Base-by-base conservation (phyloP, 305 asterid species). In the Ilex paraguariensis region DNA sequence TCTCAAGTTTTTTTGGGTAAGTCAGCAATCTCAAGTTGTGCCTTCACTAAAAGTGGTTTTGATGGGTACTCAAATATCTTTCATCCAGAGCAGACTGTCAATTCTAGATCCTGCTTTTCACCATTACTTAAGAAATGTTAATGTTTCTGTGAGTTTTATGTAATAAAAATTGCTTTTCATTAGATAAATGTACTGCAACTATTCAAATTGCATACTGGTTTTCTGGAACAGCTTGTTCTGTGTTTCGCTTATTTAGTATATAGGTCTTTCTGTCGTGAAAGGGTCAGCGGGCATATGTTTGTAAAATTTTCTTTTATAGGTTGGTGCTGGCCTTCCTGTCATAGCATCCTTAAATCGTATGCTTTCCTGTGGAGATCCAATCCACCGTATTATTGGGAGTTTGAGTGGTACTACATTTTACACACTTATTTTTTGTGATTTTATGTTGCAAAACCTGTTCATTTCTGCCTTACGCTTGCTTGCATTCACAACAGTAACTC, bases 281-380 rank as follows among this genome's bases (percentile, higher is more conserved):
- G 17, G 65, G 45, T 42, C 6, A 45, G 56, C 36, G 33, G 65
- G 44, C 56, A 54, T 51, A 30, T 59, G 30, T 57, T 51, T 40
- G 10, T 64, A 59, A 60, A 49, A 64, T 30, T 8, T 65, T 49
- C 46, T 64, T 14, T 75, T 71, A 62, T 80, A 92, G 98, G 98
- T 92, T 73, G 98, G 98, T 74, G 98, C 98, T 49, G 97, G 98
- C 62, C 96, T 89, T 66, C 98, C 98, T 63, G 87, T 89, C 68
- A 89, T 92, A 71, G 86, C 95, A 70, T 81, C 95, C 63, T 77
- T 92, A 68, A 89, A 78, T 74, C 96, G 98, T 39, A 48, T 92
- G 50, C 66, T 89, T 65, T 84, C 93, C 69, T 87, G 91, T 53
- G 97, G 97, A 71, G 98, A 92, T 70, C 77, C 89, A 0, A 74